phyloP scores from a whole-genome alignment of 495 filamentous ascomycete genomes.

The Hypoxylon lienhwacheense region DNA sequence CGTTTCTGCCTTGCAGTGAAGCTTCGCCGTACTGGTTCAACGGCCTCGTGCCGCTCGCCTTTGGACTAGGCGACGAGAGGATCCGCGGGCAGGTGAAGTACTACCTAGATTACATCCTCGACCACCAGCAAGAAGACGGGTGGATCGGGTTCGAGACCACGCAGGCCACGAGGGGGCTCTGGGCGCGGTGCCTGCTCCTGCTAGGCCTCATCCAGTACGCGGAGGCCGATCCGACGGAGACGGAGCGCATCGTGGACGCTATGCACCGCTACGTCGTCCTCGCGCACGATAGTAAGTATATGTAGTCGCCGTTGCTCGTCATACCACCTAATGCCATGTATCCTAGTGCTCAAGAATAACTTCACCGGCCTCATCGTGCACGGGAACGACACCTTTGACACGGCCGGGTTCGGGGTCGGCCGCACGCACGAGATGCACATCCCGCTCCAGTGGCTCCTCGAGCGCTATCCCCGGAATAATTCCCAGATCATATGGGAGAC shows the following conservation, averaged over 20 bases:
- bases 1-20: conserved; percentile 42
- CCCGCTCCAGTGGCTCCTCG: conserved; percentile 55
- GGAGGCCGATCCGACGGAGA: conserved; percentile 47
- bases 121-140: conserved; percentile 57
- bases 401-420: conserved; percentile 22
- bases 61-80: conserved; percentile 54
- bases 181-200: conserved; percentile 54
- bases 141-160: conserved; percentile 63
- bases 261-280: conserved; percentile 45
- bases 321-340: neutral
- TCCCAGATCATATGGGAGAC: conserved; percentile 39
- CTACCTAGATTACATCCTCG: conserved; percentile 54
- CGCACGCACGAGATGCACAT: conserved; percentile 40
- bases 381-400: conserved; percentile 24
- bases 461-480: conserved; percentile 41
- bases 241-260: conserved; percentile 39
- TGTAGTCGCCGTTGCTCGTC: neutral
- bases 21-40: conserved; percentile 70
- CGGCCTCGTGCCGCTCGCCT: conserved; percentile 65
- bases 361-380: conserved; percentile 22
- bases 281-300: conserved; percentile 46
- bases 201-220: conserved; percentile 50
- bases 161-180: conserved; percentile 50
- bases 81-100: conserved; percentile 57
- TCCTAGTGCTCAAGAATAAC: conserved; percentile 36